phyloP scores from a whole-genome alignment of 305 asterid species.

The Fraxinus nigra region DNA sequence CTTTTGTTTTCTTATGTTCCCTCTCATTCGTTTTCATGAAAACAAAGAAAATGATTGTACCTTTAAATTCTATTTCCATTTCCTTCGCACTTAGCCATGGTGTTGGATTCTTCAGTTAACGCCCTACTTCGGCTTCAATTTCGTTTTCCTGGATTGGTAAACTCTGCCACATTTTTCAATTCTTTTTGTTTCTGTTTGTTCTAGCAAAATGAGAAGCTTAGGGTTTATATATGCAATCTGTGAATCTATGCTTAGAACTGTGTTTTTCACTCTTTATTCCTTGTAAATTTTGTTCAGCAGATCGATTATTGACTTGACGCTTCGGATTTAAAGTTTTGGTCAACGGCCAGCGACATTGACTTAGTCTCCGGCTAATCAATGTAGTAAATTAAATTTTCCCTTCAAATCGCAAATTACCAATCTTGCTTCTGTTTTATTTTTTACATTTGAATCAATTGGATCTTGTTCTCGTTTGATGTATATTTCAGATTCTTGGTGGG shows the following conservation, averaged over 20 bases:
- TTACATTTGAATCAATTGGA: neutral
- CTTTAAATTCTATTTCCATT: too few relatives aligned
- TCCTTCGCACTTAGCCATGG: neutral
- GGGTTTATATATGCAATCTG: neutral
- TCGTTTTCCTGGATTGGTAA: neutral
- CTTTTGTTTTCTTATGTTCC: neutral
- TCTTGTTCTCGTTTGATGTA: neutral
- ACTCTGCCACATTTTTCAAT: neutral
- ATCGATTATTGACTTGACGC: neutral
- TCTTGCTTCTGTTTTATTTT: neutral
- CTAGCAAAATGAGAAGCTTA: neutral
- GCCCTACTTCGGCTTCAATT: neutral
- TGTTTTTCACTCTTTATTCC: neutral
- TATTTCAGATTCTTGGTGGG: neutral
- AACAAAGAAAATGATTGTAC: too few relatives aligned
- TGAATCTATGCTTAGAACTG: neutral
- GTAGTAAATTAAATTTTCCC: neutral
- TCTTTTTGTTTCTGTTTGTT: neutral
- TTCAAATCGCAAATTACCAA: neutral
- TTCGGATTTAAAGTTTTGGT: neutral
- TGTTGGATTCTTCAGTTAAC: neutral
- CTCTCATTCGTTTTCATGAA: too few relatives aligned
- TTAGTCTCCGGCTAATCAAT: neutral
- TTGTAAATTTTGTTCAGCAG: neutral
- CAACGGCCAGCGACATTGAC: neutral